Percentiles rank a stretch among this genome's conserved stretches.
These are phyloP conservation scores for Aquilaria sinensis DNA, from an alignment of 345 rosid genomes.

Conservation along the genomic window DNA sequence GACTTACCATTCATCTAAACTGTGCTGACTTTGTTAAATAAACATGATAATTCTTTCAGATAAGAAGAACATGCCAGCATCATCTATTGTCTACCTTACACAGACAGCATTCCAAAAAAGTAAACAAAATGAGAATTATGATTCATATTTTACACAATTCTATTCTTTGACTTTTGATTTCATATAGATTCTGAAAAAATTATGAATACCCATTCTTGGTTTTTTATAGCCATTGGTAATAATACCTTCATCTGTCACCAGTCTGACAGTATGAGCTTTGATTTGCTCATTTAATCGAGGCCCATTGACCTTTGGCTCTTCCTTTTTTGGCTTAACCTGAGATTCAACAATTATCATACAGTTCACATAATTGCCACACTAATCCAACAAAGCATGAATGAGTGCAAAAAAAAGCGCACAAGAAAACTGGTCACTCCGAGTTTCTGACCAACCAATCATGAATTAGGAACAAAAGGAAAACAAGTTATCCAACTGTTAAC, in stretches of 20 bases:
- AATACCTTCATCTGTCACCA: constrained; percentile 51
- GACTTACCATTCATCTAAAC: too few relatives aligned
- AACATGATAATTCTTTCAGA: background rate
- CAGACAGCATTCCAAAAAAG: background rate
- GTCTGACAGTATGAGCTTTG: constrained; percentile 32
- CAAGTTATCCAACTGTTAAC: background rate
- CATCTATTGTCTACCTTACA: background rate
- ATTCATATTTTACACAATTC: background rate
- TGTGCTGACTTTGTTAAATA: background rate
- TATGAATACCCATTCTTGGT: background rate
- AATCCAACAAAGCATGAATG: background rate
- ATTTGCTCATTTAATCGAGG: constrained; percentile 42
- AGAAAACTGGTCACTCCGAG: background rate
- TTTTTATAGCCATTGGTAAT: background rate
- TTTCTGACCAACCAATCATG: too few relatives aligned
- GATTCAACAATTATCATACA: constrained; percentile 7
- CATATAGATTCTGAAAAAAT: background rate
- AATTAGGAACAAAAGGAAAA: background rate
- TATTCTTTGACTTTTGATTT: background rate
- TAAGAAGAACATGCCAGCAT: background rate
- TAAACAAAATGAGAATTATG: background rate
- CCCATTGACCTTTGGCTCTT: constrained; percentile 21
- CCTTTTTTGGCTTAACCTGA: constrained; percentile 35
- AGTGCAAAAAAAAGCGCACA: background rate
- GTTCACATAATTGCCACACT: background rate